A percentile compares a stretch with the other conserved stretches of the same genome.
Conservation (phyloP, 1,284 basidiomycete genomes). For the Rugosomyces carneus region DNA sequence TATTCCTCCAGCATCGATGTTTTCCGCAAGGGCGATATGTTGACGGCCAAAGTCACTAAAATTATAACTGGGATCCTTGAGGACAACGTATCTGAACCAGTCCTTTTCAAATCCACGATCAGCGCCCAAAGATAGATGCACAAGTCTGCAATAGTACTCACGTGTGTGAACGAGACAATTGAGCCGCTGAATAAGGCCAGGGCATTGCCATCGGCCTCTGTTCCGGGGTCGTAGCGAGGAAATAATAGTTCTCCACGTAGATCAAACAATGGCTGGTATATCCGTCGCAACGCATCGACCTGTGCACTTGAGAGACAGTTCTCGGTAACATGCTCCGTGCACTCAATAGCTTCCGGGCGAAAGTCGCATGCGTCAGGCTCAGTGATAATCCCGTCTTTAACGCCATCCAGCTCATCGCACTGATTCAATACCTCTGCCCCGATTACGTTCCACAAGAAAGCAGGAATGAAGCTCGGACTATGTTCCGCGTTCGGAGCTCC, state of each 20-base stretch:
- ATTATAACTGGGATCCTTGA: constrained; percentile 3
- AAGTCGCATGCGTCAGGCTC: constrained; percentile 10
- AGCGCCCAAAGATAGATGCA: no score
- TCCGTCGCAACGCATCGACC: constrained; percentile 2
- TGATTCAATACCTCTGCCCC: constrained; percentile 8
- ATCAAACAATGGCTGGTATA: constrained; percentile 8
- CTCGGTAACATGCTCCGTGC: background rate
- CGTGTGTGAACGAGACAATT: background rate
- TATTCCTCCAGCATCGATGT: constrained; percentile 6
- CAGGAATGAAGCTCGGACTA: constrained; percentile 7
- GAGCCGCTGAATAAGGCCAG: background rate
- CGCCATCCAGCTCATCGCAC: constrained; percentile 9
- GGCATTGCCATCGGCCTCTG: constrained; percentile 5
- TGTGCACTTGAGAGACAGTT: constrained; percentile 2
- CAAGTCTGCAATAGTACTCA: background rate
- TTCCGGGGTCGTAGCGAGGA: constrained; percentile 14
- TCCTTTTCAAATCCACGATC: constrained; percentile 2
- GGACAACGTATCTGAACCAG: constrained; percentile 10
- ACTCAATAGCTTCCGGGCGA: constrained; percentile 4
- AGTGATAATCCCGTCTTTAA: constrained; percentile 10
- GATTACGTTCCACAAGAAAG: constrained; percentile 7
- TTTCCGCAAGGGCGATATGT: constrained; percentile 2
- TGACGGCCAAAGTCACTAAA: constrained; percentile 2
- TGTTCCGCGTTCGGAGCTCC: constrained; percentile 7
- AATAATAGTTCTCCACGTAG: background rate